A percentile compares a stretch with the other conserved stretches of the same genome.
phyloP scores from a whole-genome alignment of 306 rosid genomes.

The Medicago ruthenica region DNA sequence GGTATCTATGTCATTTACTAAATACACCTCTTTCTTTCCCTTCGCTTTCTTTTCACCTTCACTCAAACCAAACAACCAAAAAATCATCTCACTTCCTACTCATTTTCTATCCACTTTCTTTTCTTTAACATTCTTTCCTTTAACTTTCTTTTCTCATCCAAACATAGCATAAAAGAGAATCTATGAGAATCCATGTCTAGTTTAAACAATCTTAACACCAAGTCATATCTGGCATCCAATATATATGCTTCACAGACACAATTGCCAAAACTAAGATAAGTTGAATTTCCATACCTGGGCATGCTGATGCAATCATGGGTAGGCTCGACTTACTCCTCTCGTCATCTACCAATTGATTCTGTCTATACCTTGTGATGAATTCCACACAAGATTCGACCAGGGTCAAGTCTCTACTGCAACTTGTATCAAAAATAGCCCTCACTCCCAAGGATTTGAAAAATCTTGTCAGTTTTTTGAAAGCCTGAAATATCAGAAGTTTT shows the following conservation, averaged over 20 bases:
- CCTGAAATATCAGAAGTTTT: slow-evolving; percentile 56
- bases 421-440: slow-evolving; percentile 88
- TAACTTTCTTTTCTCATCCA: too few relatives aligned
- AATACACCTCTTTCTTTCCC: too few relatives aligned
- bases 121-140: too few relatives aligned
- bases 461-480: slow-evolving; percentile 70
- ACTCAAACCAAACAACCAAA: too few relatives aligned
- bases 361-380: slow-evolving; percentile 74
- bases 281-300: slow-evolving; percentile 77
- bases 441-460: slow-evolving; percentile 91
- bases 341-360: slow-evolving; percentile 56
- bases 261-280: slow-evolving; percentile 28
- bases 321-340: slow-evolving; percentile 56
- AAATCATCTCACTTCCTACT: too few relatives aligned
- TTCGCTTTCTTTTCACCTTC: too few relatives aligned
- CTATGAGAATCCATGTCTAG: too few relatives aligned
- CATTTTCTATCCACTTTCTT: too few relatives aligned
- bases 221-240: slow-evolving; percentile 6
- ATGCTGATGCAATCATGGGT: slow-evolving; percentile 96
- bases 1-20: too few relatives aligned
- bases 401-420: slow-evolving; percentile 88
- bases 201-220: too few relatives aligned
- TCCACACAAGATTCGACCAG: slow-evolving; percentile 86
- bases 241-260: slow-evolving; percentile 24
- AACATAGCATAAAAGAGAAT: too few relatives aligned